Conservation (phyloP, 169 alveolate species). For the Eimeria necatrix region DNA sequence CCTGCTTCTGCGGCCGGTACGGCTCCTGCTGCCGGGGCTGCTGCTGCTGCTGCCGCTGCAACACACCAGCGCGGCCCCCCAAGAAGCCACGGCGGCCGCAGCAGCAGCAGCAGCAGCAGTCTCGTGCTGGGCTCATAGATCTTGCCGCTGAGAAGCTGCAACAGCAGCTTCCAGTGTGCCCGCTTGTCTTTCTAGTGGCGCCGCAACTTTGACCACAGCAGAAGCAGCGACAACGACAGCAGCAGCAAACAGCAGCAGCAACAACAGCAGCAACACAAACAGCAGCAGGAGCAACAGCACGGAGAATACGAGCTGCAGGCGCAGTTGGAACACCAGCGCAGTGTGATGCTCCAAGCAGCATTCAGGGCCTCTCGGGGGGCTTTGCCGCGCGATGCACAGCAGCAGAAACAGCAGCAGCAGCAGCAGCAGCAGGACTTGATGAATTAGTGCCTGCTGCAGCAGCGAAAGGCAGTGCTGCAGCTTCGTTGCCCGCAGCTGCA, state of each 20-base stretch:
- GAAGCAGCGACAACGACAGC: neutral
- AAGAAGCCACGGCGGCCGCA: neutral
- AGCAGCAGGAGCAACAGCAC: neutral
- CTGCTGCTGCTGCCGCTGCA: constrained; percentile 22
- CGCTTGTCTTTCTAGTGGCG: neutral
- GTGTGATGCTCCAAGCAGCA: no score
- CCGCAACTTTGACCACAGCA: neutral
- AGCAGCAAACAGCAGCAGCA: constrained; percentile 10
- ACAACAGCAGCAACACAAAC: neutral
- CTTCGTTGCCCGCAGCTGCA: neutral
- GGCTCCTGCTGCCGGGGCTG: constrained; percentile 1
- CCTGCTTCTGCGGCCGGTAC: constrained; percentile 17
- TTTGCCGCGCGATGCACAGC: neutral
- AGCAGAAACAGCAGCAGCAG: constrained; percentile 31
- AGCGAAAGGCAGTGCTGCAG: neutral
- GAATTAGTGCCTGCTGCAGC: neutral
- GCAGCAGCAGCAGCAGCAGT: constrained; percentile 37
- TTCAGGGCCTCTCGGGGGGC: no score
- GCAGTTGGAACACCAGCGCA: no score
- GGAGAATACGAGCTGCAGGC: no score
- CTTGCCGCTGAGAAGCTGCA: no score
- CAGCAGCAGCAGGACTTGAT: neutral
- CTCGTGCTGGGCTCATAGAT: neutral
- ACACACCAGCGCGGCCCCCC: neutral
- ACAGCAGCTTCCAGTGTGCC: no score